Conservation (phyloP, 805 yeast species). For the Wickerhamomyces kurtzmanii region DNA sequence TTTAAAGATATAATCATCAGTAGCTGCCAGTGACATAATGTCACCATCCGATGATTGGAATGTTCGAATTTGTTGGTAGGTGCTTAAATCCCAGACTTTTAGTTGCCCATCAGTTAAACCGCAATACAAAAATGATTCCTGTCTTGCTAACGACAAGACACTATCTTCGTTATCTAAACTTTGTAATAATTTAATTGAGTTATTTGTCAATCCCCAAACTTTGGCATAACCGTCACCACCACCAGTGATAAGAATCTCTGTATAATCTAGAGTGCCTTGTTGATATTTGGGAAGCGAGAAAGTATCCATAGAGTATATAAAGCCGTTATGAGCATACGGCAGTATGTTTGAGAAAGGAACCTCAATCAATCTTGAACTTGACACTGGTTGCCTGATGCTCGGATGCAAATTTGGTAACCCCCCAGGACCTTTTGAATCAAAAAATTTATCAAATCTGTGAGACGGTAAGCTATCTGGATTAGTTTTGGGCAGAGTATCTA, state of each 20-base stretch:
- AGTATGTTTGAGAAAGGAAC: constrained; percentile 58
- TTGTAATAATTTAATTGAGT: constrained; percentile 14
- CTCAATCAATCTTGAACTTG: constrained; percentile 39
- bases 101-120: constrained; percentile 70
- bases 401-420: constrained; percentile 27
- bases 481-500: constrained; percentile 15
- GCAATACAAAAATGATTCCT: constrained; percentile 67
- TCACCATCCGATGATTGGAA: constrained; percentile 31
- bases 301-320: constrained; percentile 71
- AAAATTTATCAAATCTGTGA: constrained; percentile 70
- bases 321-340: constrained; percentile 87
- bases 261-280: constrained; percentile 6
- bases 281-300: constrained; percentile 4
- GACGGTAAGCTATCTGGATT: constrained; percentile 40
- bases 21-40: constrained; percentile 50
- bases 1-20: constrained; percentile 49
- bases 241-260: constrained; percentile 47
- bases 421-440: constrained; percentile 85
- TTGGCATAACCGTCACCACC: constrained; percentile 92
- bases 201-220: constrained; percentile 50
- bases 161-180: constrained; percentile 56
- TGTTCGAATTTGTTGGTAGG: constrained; percentile 54
- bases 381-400: constrained; percentile 1
- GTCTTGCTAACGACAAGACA: constrained; percentile 57
- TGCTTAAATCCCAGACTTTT: constrained; percentile 81